A percentile compares a stretch with the other conserved stretches of the same genome.
Conservation (phyloP, 495 filamentous ascomycete genomes). For the Penicillium egyptiacum region DNA sequence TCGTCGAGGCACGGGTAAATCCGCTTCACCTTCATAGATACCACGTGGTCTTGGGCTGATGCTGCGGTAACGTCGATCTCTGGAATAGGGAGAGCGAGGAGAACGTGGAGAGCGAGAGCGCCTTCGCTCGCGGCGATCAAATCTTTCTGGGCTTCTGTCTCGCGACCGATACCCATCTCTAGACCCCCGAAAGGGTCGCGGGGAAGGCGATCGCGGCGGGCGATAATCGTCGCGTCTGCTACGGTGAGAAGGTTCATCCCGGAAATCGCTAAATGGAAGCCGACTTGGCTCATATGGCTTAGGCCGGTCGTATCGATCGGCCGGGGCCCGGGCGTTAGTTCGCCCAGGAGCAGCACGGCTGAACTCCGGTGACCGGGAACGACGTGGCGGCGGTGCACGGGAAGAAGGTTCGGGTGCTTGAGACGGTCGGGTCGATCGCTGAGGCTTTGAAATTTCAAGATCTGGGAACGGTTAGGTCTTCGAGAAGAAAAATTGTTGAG, state of each 20-base stretch:
- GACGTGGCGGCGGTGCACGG: slow-evolving; percentile 44
- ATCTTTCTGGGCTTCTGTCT: slow-evolving; percentile 55
- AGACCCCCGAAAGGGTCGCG: slow-evolving; percentile 51
- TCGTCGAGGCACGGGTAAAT: slow-evolving; percentile 70
- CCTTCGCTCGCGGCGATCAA: slow-evolving; percentile 58
- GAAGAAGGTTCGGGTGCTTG: slow-evolving; percentile 36
- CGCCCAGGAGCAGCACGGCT: slow-evolving; percentile 48
- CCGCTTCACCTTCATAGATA: slow-evolving; percentile 55
- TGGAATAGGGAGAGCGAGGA: slow-evolving; percentile 52
- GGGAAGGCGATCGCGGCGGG: slow-evolving; percentile 61
- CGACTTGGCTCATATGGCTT: slow-evolving; percentile 36
- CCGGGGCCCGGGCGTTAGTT: slow-evolving; percentile 31
- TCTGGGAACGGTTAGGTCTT: slow-evolving; percentile 51
- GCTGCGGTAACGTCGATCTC: slow-evolving; percentile 64
- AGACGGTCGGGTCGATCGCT: slow-evolving; percentile 67
- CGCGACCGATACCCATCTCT: slow-evolving; percentile 72
- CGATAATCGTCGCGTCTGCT: slow-evolving; percentile 63
- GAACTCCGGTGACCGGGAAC: slow-evolving; percentile 74
- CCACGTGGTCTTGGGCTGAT: slow-evolving; percentile 61
- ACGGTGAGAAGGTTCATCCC: slow-evolving; percentile 51
- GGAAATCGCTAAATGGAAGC: slow-evolving; percentile 46
- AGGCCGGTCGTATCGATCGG: slow-evolving; percentile 46
- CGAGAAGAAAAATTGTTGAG: neutral
- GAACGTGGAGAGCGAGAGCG: slow-evolving; percentile 64
- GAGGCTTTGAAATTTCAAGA: slow-evolving; percentile 88